Base-by-base conservation (phyloP, 805 yeast genomes). In the Wickerhamiella sergipiensis region DNA sequence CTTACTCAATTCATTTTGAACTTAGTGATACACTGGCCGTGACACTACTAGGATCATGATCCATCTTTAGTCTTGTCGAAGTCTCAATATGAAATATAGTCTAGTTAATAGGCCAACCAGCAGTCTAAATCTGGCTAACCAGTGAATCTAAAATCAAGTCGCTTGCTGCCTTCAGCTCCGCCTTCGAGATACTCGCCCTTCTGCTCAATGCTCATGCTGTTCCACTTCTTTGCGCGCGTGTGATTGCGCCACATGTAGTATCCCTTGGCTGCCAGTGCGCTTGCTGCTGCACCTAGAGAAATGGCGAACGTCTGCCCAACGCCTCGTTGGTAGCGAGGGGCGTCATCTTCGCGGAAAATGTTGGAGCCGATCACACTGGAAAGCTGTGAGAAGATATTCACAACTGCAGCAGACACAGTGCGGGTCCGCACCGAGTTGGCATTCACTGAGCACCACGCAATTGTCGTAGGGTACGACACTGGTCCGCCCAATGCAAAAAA, bases 321-420 rank as follows among this genome's bases (percentile, higher is more conserved):
- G 42, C 88, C 90, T 23, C 73, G 64, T 40, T 71, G 71, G 59
- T 83, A 83, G 36, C 71, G 59, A 1, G 89, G 89, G 42, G 67
- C 67, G 59, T 83, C 89, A 43, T 71, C 73, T 1, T 62, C 61
- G 46, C 80, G 64, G 63, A 82, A 83, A 6, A 83, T 71, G 57
- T 81, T 76, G 7, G 79, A 67, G 2, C 79, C 67, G 8, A 76
- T 66, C 47, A 83, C 77, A 17, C 69, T 63, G 1, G 79, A 82
- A 0, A 77, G 67, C 60, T 83, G 88, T 0, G 77, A 77, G 61
- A 72, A 74, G 71, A 81, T 79, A 58, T 81, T 83, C 60, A 77
- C 80, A 45, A 82, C 52, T 0, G 87, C 79, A 0, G 85, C 77
- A 13, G 82, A 73, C 5, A 82, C 79, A 0, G 87, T 76, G 56